Conservation (phyloP, 345 rosid species). For the Pistacia integerrima region DNA sequence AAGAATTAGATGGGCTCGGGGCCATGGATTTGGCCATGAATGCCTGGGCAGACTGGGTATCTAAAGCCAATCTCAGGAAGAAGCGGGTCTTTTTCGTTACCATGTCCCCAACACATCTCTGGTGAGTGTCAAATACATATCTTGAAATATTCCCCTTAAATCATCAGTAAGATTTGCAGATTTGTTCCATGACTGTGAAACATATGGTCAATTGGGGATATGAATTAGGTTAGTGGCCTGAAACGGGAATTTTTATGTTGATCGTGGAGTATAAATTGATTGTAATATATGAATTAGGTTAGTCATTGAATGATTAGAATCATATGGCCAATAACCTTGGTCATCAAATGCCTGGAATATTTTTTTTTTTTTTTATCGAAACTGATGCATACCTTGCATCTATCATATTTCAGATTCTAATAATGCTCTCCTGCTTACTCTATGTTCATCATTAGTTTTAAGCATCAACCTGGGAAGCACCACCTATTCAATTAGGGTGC, state of each 20-base stretch:
- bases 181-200: not conserved
- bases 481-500: not conserved
- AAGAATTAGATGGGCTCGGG: slow-evolving; percentile 68
- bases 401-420: not conserved
- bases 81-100: slow-evolving; percentile 81
- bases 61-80: slow-evolving; percentile 45
- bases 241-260: not conserved
- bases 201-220: not conserved
- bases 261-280: not conserved
- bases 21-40: slow-evolving; percentile 96
- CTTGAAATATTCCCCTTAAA: not conserved
- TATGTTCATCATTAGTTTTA: not conserved
- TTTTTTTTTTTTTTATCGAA: not conserved
- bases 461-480: slow-evolving; percentile 4
- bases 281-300: too few relatives aligned
- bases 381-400: not conserved
- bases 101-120: slow-evolving; percentile 94
- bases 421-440: not conserved
- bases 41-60: slow-evolving; percentile 91
- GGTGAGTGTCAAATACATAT: slow-evolving; percentile 39
- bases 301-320: not conserved
- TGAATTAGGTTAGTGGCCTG: not conserved
- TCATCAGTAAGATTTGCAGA: not conserved
- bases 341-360: not conserved
- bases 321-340: not conserved